Conservation (phyloP, 225 moss, liverwort and hornwort genomes). For the Marchantia paleacea region DNA sequence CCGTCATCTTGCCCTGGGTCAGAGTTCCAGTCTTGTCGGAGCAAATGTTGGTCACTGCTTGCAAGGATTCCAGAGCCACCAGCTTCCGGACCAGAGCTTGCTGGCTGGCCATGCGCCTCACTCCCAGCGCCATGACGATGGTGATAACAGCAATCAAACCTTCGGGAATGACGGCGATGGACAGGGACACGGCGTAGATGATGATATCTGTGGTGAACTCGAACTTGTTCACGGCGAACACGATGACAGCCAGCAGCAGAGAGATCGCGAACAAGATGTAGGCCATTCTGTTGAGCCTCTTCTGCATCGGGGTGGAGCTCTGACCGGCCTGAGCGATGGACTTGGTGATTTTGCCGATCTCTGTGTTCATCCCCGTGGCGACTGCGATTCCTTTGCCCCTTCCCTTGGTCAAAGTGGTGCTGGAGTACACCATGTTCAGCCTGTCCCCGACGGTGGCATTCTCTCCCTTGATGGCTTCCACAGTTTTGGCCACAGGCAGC, state of each 20-base stretch:
- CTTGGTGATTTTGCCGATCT: conserved; percentile 43
- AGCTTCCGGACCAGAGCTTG: conserved; percentile 42
- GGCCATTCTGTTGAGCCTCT: not conserved
- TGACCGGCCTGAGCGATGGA: conserved; percentile 40
- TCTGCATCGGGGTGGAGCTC: conserved; percentile 36
- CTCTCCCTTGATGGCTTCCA: not conserved
- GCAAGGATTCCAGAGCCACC: conserved; percentile 45
- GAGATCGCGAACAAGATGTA: not conserved
- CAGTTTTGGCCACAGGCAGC: not conserved
- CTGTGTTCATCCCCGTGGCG: conserved; percentile 46
- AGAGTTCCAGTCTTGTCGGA: conserved; percentile 52
- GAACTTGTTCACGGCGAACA: not conserved
- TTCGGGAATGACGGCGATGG: conserved; percentile 1
- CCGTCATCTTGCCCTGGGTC: conserved; percentile 52
- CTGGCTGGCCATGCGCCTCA: conserved; percentile 41
- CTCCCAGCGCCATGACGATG: conserved; percentile 27
- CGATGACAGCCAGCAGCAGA: not conserved
- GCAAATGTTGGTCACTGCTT: conserved; percentile 51
- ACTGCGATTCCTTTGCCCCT: conserved; percentile 40
- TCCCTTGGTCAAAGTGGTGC: conserved; percentile 41
- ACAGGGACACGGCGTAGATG: not conserved
- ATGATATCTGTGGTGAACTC: not conserved
- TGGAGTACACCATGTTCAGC: conserved; percentile 2
- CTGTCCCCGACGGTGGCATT: not conserved
- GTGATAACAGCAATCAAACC: not conserved